Evolutionary conservation across 106 monocot genomes (phyloP).

Genomic region (Acanthochlamys bracteata): DNA sequence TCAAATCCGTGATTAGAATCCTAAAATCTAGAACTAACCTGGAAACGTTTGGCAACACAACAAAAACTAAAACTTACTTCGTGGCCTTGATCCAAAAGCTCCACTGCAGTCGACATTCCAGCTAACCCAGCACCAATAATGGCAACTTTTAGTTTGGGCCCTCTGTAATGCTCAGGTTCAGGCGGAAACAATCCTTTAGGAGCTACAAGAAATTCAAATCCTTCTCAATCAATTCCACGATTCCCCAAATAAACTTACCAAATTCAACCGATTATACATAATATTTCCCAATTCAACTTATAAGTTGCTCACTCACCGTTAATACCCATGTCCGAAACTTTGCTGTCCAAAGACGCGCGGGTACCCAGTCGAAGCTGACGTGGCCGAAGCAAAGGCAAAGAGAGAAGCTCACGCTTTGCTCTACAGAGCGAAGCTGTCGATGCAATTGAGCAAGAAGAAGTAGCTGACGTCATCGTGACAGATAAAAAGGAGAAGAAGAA

Average conservation of each 20-base stretch:
- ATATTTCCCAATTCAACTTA: neutral
- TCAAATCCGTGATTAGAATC: too few relatives aligned
- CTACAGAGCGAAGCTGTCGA: neutral
- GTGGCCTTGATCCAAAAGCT: constrained; percentile 98
- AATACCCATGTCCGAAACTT: constrained; percentile 68
- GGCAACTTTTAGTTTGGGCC: constrained; percentile 89
- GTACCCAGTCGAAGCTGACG: constrained; percentile 4
- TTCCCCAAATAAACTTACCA: neutral
- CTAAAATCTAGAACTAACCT: too few relatives aligned
- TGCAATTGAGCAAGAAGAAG: neutral
- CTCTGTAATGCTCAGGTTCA: constrained; percentile 84
- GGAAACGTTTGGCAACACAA: too few relatives aligned
- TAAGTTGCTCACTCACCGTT: constrained; percentile 38
- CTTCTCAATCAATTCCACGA: too few relatives aligned
- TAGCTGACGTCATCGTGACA: constrained; percentile 7
- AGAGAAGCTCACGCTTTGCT: neutral
- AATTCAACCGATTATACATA: neutral
- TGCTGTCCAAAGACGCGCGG: constrained; percentile 43
- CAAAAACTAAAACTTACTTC: constrained; percentile 22
- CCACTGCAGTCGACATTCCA: constrained; percentile 98
- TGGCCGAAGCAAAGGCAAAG: neutral
- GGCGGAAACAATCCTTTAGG: constrained; percentile 97
- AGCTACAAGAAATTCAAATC: constrained; percentile 29
- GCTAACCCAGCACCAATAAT: constrained; percentile 96
- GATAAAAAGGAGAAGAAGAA: neutral